A percentile compares a stretch with the other conserved stretches of the same genome.
Evolutionary conservation across 164 flowering plant genomes (phyloP).

Genomic region (Chimonanthus salicifolius): DNA sequence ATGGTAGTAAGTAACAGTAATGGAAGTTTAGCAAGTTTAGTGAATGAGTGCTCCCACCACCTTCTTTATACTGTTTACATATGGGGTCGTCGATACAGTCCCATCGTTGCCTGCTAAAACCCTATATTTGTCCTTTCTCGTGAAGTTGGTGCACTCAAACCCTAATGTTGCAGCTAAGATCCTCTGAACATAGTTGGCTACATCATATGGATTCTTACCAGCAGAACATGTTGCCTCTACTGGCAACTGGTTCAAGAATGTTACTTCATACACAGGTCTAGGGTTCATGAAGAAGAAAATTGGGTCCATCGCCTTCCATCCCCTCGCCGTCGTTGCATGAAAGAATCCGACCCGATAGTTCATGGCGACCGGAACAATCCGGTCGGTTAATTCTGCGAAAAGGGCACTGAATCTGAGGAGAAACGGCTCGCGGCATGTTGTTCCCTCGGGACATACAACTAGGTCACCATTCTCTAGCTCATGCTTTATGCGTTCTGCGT

Average conservation of each 20-base stretch:
- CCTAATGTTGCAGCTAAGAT: slow-evolving; percentile 80
- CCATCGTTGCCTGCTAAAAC: slow-evolving; percentile 94
- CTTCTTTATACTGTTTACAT: slow-evolving; percentile 27
- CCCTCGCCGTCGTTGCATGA: slow-evolving; percentile 93
- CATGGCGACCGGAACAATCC: slow-evolving; percentile 95
- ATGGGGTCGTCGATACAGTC: slow-evolving; percentile 39
- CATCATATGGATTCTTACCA: slow-evolving; percentile 83
- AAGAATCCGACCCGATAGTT: slow-evolving; percentile 84
- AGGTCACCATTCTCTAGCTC: slow-evolving; percentile 65
- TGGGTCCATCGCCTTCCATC: slow-evolving; percentile 87
- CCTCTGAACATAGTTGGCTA: slow-evolving; percentile 89
- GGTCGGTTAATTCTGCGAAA: slow-evolving; percentile 84
- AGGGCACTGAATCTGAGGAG: slow-evolving; percentile 82
- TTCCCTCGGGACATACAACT: slow-evolving; percentile 92
- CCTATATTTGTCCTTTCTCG: slow-evolving; percentile 88
- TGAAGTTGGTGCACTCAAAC: slow-evolving; percentile 88
- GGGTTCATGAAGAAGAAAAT: slow-evolving; percentile 97
- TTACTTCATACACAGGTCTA: slow-evolving; percentile 80
- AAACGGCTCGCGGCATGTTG: slow-evolving; percentile 94
- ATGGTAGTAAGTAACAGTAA: neutral
- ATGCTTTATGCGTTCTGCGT: slow-evolving; percentile 58
- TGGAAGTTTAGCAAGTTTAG: neutral
- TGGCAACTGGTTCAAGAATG: slow-evolving; percentile 86
- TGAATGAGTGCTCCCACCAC: slow-evolving; percentile 37
- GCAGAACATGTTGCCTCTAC: slow-evolving; percentile 79